Conservation (phyloP, 164 flowering plant species). For the Akebia trifoliata region DNA sequence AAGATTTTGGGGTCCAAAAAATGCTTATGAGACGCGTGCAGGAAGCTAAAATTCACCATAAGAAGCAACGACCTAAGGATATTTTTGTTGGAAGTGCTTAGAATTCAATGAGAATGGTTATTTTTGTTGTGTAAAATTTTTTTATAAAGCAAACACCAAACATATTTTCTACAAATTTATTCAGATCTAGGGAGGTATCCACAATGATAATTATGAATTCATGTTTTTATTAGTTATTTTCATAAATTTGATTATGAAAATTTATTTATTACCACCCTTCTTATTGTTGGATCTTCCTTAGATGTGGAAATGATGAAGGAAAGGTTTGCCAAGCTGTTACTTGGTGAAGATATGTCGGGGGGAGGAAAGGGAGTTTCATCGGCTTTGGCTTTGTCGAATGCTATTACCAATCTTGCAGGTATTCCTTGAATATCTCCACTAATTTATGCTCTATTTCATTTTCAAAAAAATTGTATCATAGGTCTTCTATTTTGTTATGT, state of each 20-base stretch:
- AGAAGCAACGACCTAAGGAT: no score
- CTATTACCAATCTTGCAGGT: conserved; percentile 91
- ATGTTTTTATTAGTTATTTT: neutral
- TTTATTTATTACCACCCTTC: neutral
- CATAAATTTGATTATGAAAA: neutral
- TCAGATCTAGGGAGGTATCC: no score
- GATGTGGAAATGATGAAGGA: conserved; percentile 80
- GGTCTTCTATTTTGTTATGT: neutral
- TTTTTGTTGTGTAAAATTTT: no score
- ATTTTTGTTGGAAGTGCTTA: no score
- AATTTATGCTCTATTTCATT: neutral
- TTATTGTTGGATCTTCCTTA: conserved; percentile 15
- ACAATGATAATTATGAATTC: conserved; percentile 2
- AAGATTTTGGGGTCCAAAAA: no score
- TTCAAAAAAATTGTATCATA: neutral
- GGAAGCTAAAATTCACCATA: no score
- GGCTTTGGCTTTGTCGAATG: conserved; percentile 91
- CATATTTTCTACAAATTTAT: no score
- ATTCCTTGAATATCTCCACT: neutral
- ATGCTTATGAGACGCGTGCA: no score
- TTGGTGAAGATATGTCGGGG: conserved; percentile 98
- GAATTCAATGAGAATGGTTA: no score
- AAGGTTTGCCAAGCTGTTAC: conserved; percentile 74
- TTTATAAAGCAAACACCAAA: no score
- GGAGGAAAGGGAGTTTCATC: conserved; percentile 95